Percentiles rank a stretch among this genome's conserved stretches.
Conservation (phyloP, 495 filamentous ascomycete species). For the Penicillium parvum region DNA sequence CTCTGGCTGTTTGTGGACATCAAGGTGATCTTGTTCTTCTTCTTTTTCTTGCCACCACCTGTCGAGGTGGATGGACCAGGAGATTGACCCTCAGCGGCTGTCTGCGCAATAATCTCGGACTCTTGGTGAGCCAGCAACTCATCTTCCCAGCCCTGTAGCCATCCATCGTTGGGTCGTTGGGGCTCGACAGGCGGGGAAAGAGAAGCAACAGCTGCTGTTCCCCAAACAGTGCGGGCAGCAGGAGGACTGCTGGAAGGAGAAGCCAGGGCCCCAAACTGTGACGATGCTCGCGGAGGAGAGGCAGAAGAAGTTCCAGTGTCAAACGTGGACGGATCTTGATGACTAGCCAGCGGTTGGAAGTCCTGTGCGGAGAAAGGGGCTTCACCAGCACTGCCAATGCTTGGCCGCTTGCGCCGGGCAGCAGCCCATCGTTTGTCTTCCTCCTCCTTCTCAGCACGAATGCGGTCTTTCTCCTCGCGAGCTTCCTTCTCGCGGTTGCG, state of each 20-base stretch:
- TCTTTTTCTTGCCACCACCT: slow-evolving; percentile 60
- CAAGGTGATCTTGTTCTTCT: slow-evolving; percentile 88
- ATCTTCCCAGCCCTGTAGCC: slow-evolving; percentile 73
- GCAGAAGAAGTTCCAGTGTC: slow-evolving; percentile 46
- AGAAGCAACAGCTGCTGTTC: slow-evolving; percentile 61
- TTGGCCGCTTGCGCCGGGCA: slow-evolving; percentile 45
- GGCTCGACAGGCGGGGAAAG: slow-evolving; percentile 42
- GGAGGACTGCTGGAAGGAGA: slow-evolving; percentile 76
- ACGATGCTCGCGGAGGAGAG: slow-evolving; percentile 54
- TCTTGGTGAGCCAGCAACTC: slow-evolving; percentile 54
- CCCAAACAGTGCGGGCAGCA: slow-evolving; percentile 79
- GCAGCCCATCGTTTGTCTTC: slow-evolving; percentile 59
- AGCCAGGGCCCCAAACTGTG: slow-evolving; percentile 58
- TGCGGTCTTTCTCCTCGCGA: slow-evolving; percentile 83
- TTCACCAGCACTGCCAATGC: slow-evolving; percentile 30
- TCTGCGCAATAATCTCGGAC: slow-evolving; percentile 36
- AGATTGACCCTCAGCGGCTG: slow-evolving; percentile 24
- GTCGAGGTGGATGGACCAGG: slow-evolving; percentile 16
- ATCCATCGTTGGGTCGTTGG: slow-evolving; percentile 61
- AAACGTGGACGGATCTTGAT: slow-evolving; percentile 39
- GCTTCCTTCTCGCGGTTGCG: slow-evolving; percentile 80
- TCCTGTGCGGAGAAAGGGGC: slow-evolving; percentile 49
- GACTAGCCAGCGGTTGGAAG: slow-evolving; percentile 60
- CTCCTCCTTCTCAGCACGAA: slow-evolving; percentile 81
- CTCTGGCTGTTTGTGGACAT: slow-evolving; percentile 81